These are phyloP conservation scores for Diutina neorugosa DNA, from an alignment of 1,139 yeast genomes.

Conservation along the genomic window DNA sequence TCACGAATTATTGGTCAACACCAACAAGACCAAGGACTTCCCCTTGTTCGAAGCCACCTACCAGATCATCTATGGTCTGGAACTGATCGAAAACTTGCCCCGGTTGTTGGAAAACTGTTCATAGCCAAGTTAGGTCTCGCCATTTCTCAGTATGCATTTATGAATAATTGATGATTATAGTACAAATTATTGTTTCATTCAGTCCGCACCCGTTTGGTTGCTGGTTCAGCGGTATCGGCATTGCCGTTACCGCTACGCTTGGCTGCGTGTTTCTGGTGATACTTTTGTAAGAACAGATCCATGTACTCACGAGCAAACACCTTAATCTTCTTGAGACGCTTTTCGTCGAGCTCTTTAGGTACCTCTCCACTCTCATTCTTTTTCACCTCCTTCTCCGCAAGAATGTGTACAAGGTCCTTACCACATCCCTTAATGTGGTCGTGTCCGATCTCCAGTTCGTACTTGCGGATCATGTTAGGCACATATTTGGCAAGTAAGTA, in stretches of 20 bases:
- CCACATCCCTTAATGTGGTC: constrained; percentile 72
- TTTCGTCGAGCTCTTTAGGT: constrained; percentile 47
- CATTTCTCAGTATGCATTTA: neutral
- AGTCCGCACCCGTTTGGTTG: neutral
- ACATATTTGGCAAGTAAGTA: constrained; percentile 59
- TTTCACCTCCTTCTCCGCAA: constrained; percentile 55
- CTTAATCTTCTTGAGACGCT: constrained; percentile 59
- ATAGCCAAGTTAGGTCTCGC: neutral
- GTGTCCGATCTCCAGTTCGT: constrained; percentile 54
- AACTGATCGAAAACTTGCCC: constrained; percentile 54
- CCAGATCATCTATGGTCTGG: constrained; percentile 63
- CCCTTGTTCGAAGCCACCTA: constrained; percentile 84
- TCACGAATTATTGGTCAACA: constrained; percentile 61
- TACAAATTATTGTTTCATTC: neutral
- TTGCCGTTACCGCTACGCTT: neutral
- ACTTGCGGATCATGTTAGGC: constrained; percentile 66
- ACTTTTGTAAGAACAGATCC: constrained; percentile 58
- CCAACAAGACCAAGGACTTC: constrained; percentile 55
- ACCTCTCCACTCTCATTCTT: constrained; percentile 20
- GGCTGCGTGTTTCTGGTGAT: constrained; percentile 19
- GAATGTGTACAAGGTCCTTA: constrained; percentile 53
- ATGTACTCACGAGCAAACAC: constrained; percentile 54
- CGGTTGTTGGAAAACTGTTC: constrained; percentile 33
- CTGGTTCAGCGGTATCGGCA: neutral
- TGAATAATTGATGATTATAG: neutral